A percentile compares a stretch with the other conserved stretches of the same genome.
These are phyloP conservation scores for Talaromyces wortmannii DNA, from an alignment of 495 filamentous ascomycete genomes.

Conservation along the genomic window DNA sequence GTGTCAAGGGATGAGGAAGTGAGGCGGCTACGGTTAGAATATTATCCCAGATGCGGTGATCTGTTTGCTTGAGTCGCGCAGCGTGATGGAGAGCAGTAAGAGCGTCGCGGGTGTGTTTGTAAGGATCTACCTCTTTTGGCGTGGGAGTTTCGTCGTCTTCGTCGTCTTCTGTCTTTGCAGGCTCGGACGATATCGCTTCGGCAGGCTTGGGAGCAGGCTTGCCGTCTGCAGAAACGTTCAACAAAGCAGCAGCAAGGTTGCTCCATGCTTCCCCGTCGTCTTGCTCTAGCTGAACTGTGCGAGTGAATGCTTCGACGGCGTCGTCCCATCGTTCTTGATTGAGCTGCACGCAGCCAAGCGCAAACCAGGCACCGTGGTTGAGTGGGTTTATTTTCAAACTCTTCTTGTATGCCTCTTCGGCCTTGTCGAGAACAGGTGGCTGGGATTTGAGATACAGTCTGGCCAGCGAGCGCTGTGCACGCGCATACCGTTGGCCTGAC, in stretches of 20 bases:
- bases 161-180: conserved; percentile 20
- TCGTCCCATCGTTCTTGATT: conserved; percentile 67
- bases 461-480: conserved; percentile 82
- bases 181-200: conserved; percentile 27
- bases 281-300: conserved; percentile 74
- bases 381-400: conserved; percentile 73
- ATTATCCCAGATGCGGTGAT: conserved; percentile 94
- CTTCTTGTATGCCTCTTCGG: conserved; percentile 68
- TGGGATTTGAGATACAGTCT: conserved; percentile 61
- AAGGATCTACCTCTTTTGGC: conserved; percentile 29
- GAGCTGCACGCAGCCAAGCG: conserved; percentile 80
- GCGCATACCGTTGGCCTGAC: conserved; percentile 69
- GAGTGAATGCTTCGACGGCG: conserved; percentile 79
- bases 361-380: conserved; percentile 79
- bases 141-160: conserved; percentile 17
- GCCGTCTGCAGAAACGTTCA: conserved; percentile 30
- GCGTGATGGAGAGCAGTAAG: conserved; percentile 80
- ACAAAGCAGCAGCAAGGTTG: conserved; percentile 80
- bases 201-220: conserved; percentile 23
- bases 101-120: conserved; percentile 63
- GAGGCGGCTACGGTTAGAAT: conserved; percentile 78
- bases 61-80: conserved; percentile 69
- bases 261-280: conserved; percentile 90
- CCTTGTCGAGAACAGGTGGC: conserved; percentile 53
- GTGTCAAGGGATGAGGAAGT: conserved; percentile 60